phyloP scores from a whole-genome alignment of 176 grass and related monocot species.

The Hyparrhenia diplandra region DNA sequence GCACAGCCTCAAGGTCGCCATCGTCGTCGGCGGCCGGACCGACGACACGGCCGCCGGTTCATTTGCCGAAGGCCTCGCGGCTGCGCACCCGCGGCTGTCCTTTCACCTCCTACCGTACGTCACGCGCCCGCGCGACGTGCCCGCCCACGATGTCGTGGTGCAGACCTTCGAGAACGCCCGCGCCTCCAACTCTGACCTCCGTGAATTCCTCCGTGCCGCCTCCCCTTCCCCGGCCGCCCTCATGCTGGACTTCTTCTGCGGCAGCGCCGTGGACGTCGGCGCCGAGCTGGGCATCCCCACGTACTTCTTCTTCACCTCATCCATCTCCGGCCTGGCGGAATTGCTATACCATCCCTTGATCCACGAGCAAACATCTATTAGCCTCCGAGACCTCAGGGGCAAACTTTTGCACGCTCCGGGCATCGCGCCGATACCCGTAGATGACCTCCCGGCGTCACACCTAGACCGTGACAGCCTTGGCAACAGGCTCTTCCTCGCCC shows the following conservation, averaged over 20 bases:
- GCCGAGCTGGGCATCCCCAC: conserved; percentile 42
- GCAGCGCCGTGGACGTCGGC: conserved; percentile 30
- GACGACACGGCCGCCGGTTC: neutral
- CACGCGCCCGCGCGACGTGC: neutral
- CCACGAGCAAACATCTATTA: neutral
- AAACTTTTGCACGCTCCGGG: neutral
- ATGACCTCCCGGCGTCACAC: conserved; percentile 11
- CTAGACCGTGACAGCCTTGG: conserved; percentile 29
- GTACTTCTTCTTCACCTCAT: conserved; percentile 38
- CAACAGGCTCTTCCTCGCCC: conserved; percentile 1
- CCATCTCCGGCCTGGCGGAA: conserved; percentile 11
- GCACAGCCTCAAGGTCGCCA: too few species aligned
- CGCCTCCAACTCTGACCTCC: conserved; percentile 16
- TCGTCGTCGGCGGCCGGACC: too few species aligned
- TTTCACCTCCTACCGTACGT: conserved; percentile 33
- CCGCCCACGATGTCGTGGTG: neutral
- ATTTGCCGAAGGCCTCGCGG: conserved; percentile 1
- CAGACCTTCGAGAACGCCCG: conserved; percentile 14
- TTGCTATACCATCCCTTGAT: conserved; percentile 3
- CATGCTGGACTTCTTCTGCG: conserved; percentile 53
- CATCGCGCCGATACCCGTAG: conserved; percentile 9
- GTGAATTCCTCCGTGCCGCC: neutral
- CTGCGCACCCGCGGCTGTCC: conserved; percentile 27
- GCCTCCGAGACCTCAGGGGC: neutral
- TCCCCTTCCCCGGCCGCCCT: conserved; percentile 33